Conservation (phyloP, 164 flowering plant species). For the Dillenia turbinata region DNA sequence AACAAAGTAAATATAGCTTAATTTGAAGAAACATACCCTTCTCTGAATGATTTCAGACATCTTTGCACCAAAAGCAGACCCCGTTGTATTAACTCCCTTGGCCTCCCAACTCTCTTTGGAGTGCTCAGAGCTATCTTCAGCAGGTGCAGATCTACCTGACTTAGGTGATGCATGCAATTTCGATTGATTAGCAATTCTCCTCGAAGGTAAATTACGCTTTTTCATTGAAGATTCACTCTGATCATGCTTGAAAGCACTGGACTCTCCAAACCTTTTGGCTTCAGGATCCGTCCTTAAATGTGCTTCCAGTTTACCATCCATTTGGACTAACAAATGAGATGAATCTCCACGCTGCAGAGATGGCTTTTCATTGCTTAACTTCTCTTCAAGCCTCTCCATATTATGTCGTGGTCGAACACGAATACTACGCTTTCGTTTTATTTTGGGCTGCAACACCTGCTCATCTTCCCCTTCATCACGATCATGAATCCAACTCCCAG, state of each 20-base stretch:
- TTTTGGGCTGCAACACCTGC: conserved; percentile 93
- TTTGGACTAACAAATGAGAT: conserved; percentile 44
- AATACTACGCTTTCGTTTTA: conserved; percentile 87
- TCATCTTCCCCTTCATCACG: conserved; percentile 97
- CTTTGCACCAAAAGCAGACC: conserved; percentile 38
- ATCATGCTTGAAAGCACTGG: conserved; percentile 41
- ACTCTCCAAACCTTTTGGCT: conserved; percentile 31
- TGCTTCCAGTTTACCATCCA: conserved; percentile 43
- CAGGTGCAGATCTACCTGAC: conserved; percentile 41
- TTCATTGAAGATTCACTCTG: conserved; percentile 44
- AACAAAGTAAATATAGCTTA: not conserved
- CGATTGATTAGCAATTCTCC: conserved; percentile 42
- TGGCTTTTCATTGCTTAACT: conserved; percentile 37
- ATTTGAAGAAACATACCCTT: conserved; percentile 45
- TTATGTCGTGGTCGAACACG: conserved; percentile 66
- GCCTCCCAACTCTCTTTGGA: conserved; percentile 62
- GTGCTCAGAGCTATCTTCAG: conserved; percentile 44
- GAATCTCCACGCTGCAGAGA: conserved; percentile 48
- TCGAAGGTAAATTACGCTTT: conserved; percentile 42
- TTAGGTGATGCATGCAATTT: conserved; percentile 54
- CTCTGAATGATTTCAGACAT: conserved; percentile 78
- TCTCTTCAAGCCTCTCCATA: conserved; percentile 68
- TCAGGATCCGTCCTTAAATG: conserved; percentile 49
- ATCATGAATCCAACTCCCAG: conserved; percentile 95
- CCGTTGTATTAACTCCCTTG: conserved; percentile 34